Evolutionary conservation across 306 rosid genomes (phyloP), one percentile per base, ranked within the genome.

Genomic region (Chamaecrista fasciculata): DNA sequence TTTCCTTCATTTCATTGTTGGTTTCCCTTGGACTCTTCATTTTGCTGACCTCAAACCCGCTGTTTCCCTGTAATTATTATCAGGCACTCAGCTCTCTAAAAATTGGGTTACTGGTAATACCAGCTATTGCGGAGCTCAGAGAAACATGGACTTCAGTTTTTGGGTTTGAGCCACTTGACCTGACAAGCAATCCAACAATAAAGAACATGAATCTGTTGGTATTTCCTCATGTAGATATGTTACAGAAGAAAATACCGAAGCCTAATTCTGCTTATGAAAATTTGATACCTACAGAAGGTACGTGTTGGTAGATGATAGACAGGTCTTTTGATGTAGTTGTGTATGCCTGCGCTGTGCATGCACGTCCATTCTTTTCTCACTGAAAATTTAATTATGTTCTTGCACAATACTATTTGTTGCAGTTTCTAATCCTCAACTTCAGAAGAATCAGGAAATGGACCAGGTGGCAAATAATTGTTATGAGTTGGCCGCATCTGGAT

Each of bases 101-200:
- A 59, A 89, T 93, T 50, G 96, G 85, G 71, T 83, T 79, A 75
- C 82, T 90, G 87, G 91, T 94, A 76, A 89, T 94, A 66, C 99
- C 97, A 20, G 99, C 97, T 23, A 83, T 94, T 75, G 86, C 88
- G 6, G 92, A 91, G 75, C 81, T 91, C 47, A 84, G 72, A 67
- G 88, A 81, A 76, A 91, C 89, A 58, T 94, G 99, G 99, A 89
- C 95, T 71, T 80, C 89, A 11, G 83, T 76, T 66, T 94, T 94
- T 81, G 97, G 97, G 69, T 91, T 91, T 72, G 83, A 81, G 75
- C 82, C 89, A 62, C 89, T 85, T 75, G 89, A 87, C 60, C 71
- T 37, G 49, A 77, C 82, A 52, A 75, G 14, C 86, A 88, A 81
- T 77, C 69, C 66, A 74, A 70, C 65, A 69, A 81, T 85, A 84